Evolutionary conservation across 805 yeast species (phyloP), one percentile per base, ranked within the genome.

Genomic region (Ogataea nakhonphanomensis): DNA sequence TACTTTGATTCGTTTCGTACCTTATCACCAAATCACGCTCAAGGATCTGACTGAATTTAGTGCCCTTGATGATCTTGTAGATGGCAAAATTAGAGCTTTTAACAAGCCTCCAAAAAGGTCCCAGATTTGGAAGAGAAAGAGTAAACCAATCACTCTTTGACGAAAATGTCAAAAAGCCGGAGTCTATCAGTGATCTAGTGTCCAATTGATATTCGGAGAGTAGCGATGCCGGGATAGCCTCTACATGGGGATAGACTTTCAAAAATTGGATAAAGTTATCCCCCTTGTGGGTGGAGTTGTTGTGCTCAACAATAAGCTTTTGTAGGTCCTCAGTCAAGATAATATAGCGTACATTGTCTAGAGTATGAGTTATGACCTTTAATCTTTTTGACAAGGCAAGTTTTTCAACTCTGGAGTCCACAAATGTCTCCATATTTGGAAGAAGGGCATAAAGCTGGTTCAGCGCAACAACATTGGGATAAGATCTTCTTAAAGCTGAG

Each of bases 371-470:
- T 3, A 55, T 42, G 22, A 49, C 62, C 32, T 67, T 61, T 20
- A 78, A 30, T 3, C 45, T 36, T 0, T 76, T 74, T 13, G 57
- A 47, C 28, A 67, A 54, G 1, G 66, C 59, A 27, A 67, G 48
- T 10, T 59, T 43, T 39, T 70, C 73, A 1, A 76, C 53, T 33
- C 60, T 61, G 27, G 64, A 63, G 48, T 78, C 84, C 2, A 77
- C 76, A 53, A 64, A 67, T 0, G 82, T 74, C 45, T 78, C 76
- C 30, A 66, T 60, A 17, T 62, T 55, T 10, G 66, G 66, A 38
- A 67, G 71, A 8, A 77, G 48, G 1, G 81, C 61, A 48, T 78
- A 78, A 4, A 78, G 48, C 44, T 77, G 82, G 24, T 67, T 66
- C 9, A 66, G 44, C 1, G 76, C 63, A 7, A 74, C 58, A 26